Conservation (phyloP, 2,329 filamentous ascomycete genomes). For the Colletotrichum sansevieriae region DNA sequence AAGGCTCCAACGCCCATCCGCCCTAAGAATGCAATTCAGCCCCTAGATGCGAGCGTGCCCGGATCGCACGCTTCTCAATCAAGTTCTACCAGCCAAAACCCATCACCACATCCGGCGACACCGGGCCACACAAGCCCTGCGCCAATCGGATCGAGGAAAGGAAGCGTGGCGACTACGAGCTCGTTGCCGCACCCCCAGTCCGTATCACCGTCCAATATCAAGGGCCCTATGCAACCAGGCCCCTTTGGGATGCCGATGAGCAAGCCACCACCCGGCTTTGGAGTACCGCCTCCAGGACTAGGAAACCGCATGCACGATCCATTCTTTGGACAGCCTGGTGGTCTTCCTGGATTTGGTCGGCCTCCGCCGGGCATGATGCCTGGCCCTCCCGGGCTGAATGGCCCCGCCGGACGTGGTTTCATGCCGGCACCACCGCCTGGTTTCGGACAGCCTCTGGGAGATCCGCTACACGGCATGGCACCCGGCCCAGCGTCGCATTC, state of each 20-base stretch:
- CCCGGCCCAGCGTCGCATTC: conserved; percentile 71
- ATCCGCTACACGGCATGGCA: conserved; percentile 57
- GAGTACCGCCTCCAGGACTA: conserved; percentile 54
- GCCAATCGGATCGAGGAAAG: conserved; percentile 73
- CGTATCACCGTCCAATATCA: conserved; percentile 72
- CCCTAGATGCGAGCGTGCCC: conserved; percentile 78
- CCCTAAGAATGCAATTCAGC: conserved; percentile 82
- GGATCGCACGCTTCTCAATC: conserved; percentile 79
- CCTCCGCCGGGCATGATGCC: conserved; percentile 61
- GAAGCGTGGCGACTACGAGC: conserved; percentile 45
- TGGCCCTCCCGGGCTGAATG: conserved; percentile 65
- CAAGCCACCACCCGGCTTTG: conserved; percentile 65
- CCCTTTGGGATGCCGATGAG: conserved; percentile 69
- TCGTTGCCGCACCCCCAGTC: conserved; percentile 59
- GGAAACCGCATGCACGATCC: conserved; percentile 62
- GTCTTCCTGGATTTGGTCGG: conserved; percentile 54
- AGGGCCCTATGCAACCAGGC: conserved; percentile 58
- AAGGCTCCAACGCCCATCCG: conserved; percentile 86
- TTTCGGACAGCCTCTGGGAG: conserved; percentile 61
- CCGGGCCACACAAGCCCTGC: conserved; percentile 76
- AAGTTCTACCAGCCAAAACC: conserved; percentile 66
- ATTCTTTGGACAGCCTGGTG: conserved; percentile 57
- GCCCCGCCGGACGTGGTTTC: conserved; percentile 57
- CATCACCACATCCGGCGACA: conserved; percentile 71
- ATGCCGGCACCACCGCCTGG: conserved; percentile 65